A percentile compares a stretch with the other conserved stretches of the same genome.
Evolutionary conservation across 768 basidiomycete genomes (phyloP).

Genomic region (Amanita rimosa): DNA sequence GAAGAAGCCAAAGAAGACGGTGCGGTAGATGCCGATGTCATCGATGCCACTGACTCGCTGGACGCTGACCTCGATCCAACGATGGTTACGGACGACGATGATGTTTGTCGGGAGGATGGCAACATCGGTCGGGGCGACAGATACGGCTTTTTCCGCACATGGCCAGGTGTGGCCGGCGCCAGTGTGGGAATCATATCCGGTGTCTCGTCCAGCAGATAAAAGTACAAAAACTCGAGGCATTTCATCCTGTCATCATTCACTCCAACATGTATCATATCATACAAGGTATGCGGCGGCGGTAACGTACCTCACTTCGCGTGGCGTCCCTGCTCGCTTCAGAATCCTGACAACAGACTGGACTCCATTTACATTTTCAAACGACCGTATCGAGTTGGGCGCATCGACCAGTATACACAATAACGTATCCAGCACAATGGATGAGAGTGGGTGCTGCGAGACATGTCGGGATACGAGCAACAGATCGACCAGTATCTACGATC

Average conservation of each 20-base stretch:
- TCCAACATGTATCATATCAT: background rate
- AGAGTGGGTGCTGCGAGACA: slow-evolving; percentile 34
- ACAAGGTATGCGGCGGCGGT: background rate
- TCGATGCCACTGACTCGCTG: slow-evolving; percentile 10
- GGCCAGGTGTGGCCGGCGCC: slow-evolving; percentile 29
- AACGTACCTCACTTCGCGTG: slow-evolving; percentile 76
- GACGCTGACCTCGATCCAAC: slow-evolving; percentile 27
- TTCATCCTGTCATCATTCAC: slow-evolving; percentile 58
- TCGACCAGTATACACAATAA: slow-evolving; percentile 87
- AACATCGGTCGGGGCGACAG: slow-evolving; percentile 23
- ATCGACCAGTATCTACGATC: slow-evolving; percentile 53
- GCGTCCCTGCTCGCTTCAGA: slow-evolving; percentile 75
- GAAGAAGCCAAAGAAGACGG: slow-evolving; percentile 30
- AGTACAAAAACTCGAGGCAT: slow-evolving; percentile 90
- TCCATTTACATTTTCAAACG: slow-evolving; percentile 69
- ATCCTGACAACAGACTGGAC: slow-evolving; percentile 79
- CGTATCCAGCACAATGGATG: slow-evolving; percentile 72
- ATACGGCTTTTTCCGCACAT: slow-evolving; percentile 25
- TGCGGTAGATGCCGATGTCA: slow-evolving; percentile 30
- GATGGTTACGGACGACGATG: slow-evolving; percentile 20
- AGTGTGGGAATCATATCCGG: slow-evolving; percentile 19
- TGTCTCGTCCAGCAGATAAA: slow-evolving; percentile 85
- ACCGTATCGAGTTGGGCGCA: slow-evolving; percentile 58
- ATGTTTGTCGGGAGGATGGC: slow-evolving; percentile 27
- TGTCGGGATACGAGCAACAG: slow-evolving; percentile 65